Evolutionary conservation across 768 basidiomycete species (phyloP), one percentile per base, ranked within the genome.

Genomic region (Suillus lakei): DNA sequence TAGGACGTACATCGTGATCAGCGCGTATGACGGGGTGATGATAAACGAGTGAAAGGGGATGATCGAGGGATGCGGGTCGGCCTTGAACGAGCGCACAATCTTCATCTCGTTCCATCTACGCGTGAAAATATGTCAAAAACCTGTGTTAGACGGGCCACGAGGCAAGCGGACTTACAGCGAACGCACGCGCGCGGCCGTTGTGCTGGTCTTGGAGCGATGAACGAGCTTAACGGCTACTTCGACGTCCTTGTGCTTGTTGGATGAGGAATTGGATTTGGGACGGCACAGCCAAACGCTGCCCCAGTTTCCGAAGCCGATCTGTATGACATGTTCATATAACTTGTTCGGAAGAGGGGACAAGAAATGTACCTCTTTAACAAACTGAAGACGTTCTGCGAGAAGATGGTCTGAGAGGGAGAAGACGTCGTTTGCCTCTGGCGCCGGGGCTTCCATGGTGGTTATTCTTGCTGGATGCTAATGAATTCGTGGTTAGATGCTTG

Each of bases 71-170:
- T 98, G 97, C 10, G 90, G 88, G 71, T 95, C 91, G 53, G 88
- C 79, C 80, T 91, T 92, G 77, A 98, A 88, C 13, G 88, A 82
- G 70, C 92, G 85, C 65, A 98, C 89, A 71, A 96, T 91, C 84
- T 97, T 97, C 95, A 96, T 96, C 82, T 98, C 96, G 73, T 96
- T 96, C 96, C 96, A 95, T 80, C 93, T 95, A n/a, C 39, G 0
- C 46, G 26, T 16, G 28, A 21, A 58, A 3, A 39, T 58, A 26
- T 39, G 18, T 41, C 26, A 59, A 28, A 59, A 44, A 62, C 60
- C 16, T 9, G 41, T 60, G 63, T 53, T 12, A 36, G 36, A 51
- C 10, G 28, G 13, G 58, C 50, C 64, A 54, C 54, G 61, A 44
- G 50, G 26, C 30, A 23, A 60, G 30, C 58, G 30, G 1, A 82